A percentile compares a stretch with the other conserved stretches of the same genome.
phyloP scores from a whole-genome alignment of 208 protist species.

The Leishmania turanica region DNA sequence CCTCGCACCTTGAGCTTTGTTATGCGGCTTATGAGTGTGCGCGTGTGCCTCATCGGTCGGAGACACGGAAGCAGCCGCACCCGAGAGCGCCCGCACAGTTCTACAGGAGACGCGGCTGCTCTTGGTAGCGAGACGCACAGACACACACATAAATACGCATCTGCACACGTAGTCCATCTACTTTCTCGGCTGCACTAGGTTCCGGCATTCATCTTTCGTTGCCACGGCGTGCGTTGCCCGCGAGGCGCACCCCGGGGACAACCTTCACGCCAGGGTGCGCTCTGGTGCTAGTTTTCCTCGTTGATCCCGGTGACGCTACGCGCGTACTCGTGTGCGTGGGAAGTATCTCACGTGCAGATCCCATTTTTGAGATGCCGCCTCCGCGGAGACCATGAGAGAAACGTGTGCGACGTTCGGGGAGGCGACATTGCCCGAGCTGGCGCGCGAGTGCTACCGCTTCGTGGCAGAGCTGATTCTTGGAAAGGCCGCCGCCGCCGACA shows the following conservation, averaged over 20 bases:
- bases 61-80: neutral
- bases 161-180: neutral
- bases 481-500: slow-evolving; percentile 25
- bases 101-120: neutral
- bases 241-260: neutral
- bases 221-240: neutral
- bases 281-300: neutral
- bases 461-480: slow-evolving; percentile 29
- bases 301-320: neutral
- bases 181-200: no score
- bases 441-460: slow-evolving; percentile 19
- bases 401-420: neutral
- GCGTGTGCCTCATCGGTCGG: neutral
- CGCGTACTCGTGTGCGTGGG: neutral
- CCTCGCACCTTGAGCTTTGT: neutral
- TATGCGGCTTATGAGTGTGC: neutral
- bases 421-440: slow-evolving; percentile 14
- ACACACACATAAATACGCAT: neutral
- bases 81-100: neutral
- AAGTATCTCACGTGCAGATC: neutral
- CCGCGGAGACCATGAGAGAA: neutral
- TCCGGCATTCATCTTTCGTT: neutral
- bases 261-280: neutral
- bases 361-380: neutral
- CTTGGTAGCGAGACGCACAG: neutral